These are phyloP conservation scores for Apiospora saccharicola DNA, from an alignment of 2,329 filamentous ascomycete species.

Conservation along the genomic window DNA sequence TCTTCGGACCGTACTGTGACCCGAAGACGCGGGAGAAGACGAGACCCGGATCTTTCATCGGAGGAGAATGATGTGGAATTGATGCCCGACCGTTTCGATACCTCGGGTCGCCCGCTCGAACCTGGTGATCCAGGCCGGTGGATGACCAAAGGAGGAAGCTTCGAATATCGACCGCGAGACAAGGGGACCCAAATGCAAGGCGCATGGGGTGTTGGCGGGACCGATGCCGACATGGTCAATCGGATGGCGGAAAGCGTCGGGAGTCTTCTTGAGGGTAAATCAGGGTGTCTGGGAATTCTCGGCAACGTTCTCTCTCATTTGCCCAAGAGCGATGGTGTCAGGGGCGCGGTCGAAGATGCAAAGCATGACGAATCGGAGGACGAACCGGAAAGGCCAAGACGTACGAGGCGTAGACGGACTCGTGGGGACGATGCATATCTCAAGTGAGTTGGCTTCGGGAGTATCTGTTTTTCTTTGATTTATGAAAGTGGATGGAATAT, in stretches of 20 bases:
- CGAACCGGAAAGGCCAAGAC: constrained; percentile 2
- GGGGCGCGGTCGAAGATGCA: not conserved
- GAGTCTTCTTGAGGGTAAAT: constrained; percentile 27
- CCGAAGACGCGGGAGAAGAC: constrained; percentile 21
- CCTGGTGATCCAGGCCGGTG: constrained; percentile 20
- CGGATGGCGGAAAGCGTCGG: constrained; percentile 27
- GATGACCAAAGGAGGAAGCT: constrained; percentile 31
- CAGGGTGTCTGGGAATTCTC: constrained; percentile 27
- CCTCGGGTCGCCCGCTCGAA: constrained; percentile 36
- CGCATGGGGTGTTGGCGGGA: constrained; percentile 28
- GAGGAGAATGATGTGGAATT: constrained; percentile 38
- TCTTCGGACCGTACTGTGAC: constrained; percentile 25
- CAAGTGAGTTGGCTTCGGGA: not conserved
- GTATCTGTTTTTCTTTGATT: not conserved
- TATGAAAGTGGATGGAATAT: not conserved
- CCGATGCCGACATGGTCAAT: constrained; percentile 29
- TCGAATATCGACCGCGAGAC: constrained; percentile 34
- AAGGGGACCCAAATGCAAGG: constrained; percentile 25
- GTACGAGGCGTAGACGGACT: constrained; percentile 11
- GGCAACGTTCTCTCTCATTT: constrained; percentile 25
- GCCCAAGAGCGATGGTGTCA: not conserved
- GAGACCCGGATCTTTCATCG: constrained; percentile 25
- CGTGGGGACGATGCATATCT: constrained; percentile 6
- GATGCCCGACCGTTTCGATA: constrained; percentile 43
- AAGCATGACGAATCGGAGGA: not conserved